Conservation (phyloP, 23 red algal species). For the Agarophyton chilense region DNA sequence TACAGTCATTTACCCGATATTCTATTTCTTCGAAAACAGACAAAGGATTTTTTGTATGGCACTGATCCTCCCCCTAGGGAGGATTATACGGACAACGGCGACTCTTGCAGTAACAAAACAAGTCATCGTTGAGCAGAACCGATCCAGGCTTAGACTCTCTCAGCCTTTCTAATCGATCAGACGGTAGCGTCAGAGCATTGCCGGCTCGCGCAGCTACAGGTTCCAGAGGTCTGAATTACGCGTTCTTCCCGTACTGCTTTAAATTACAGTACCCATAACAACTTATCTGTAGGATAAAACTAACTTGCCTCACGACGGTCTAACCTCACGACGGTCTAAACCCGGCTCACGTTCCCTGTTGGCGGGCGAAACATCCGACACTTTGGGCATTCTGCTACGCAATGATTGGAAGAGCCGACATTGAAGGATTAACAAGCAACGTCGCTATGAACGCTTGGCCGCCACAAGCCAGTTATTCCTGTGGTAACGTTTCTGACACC, state of each 20-base stretch:
- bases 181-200: too few species aligned
- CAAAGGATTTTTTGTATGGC: too few species aligned
- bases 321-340: too few species aligned
- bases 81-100: conserved; percentile 13
- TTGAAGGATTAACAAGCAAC: conserved; percentile 76
- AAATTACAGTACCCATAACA: conserved; percentile 89
- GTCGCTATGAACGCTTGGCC: too few species aligned
- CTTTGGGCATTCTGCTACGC: conserved; percentile 70
- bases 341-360: conserved; percentile 75
- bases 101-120: background rate
- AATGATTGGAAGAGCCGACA: conserved; percentile 80
- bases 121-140: conserved; percentile 37
- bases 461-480: too few species aligned
- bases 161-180: conserved; percentile 58
- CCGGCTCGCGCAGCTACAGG: conserved; percentile 56
- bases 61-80: background rate
- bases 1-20: too few species aligned
- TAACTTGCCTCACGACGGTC: too few species aligned
- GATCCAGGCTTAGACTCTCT: too few species aligned
- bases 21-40: too few species aligned
- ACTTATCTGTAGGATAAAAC: conserved; percentile 82
- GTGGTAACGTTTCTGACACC: conserved; percentile 79
- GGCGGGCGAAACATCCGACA: conserved; percentile 69
- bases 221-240: conserved; percentile 54
- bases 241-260: conserved; percentile 59